phyloP scores from a whole-genome alignment of 345 rosid genomes.

The Pugionium cornutum region DNA sequence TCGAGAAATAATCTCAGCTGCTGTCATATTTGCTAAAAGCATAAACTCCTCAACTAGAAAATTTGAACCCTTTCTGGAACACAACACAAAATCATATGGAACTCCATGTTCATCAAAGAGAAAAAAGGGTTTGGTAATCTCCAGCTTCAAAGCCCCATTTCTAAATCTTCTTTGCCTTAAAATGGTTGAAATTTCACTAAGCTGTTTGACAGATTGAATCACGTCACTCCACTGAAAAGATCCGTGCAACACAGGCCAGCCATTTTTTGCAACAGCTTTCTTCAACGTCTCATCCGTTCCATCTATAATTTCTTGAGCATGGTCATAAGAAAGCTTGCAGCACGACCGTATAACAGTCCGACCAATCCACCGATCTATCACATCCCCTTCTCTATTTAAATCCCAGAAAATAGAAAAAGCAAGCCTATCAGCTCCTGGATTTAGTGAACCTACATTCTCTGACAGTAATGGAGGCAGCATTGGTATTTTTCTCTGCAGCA shows the following conservation, averaged over 20 bases:
- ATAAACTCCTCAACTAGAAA: conserved; percentile 89
- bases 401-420: conserved; percentile 87
- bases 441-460: conserved; percentile 70
- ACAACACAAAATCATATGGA: conserved; percentile 61
- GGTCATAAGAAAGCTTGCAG: conserved; percentile 88
- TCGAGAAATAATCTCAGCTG: conserved; percentile 83
- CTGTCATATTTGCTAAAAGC: conserved; percentile 88
- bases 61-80: conserved; percentile 51
- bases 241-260: conserved; percentile 61
- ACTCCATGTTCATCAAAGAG: conserved; percentile 69
- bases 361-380: conserved; percentile 76
- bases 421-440: conserved; percentile 82
- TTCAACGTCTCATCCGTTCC: conserved; percentile 40
- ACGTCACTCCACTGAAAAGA: conserved; percentile 67
- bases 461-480: conserved; percentile 84
- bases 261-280: conserved; percentile 35
- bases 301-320: conserved; percentile 66
- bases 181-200: conserved; percentile 57
- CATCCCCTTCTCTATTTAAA: conserved; percentile 53
- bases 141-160: conserved; percentile 78
- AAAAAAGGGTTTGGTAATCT: conserved; percentile 55
- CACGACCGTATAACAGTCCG: conserved; percentile 75
- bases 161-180: conserved; percentile 61
- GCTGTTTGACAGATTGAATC: conserved; percentile 54
- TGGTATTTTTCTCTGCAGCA: conserved; percentile 61